Evolutionary conservation across 345 rosid species (phyloP), one percentile per base, ranked within the genome.

Genomic region (Geranium rotundifolium): DNA sequence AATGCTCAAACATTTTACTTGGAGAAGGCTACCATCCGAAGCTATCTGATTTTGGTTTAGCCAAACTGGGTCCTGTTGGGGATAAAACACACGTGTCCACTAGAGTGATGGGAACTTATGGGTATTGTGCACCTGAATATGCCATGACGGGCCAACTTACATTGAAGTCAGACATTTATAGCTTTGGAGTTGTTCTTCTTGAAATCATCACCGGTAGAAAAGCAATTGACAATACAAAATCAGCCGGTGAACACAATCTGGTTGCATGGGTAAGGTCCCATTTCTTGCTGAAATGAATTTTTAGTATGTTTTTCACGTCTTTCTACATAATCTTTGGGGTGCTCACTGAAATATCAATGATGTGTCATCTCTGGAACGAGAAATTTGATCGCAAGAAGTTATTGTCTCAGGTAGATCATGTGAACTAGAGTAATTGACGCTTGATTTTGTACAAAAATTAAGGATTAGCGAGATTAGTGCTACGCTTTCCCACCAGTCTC

Each of bases 61-160:
- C 91, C 17, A 86, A 86, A 75, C 50, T 86, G 71, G 91, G 91
- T 55, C 91, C 91, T 30, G 88, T 83, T 64, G 91, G 91, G 37
- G 91, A 85, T 63, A 77, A 85, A 57, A 83, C 91, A 10, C 88
- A 85, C 68, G 86, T 85, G 50, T 82, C 91, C 15, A 85, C 90
- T 0, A 79, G 90, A 73, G 90, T 85, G 66, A 85, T 85, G 90
- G 90, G 90, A 65, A 85, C 90, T 0, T 82, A 80, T 58, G 90
- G 90, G 59, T 85, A 85, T 57, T 85, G 90, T 64, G 90, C 90
- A 14, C 90, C 90, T n/a, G 90, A 85, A 66, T 85, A 85, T 75
- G 90, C 90, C 65, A 82, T 85, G 90, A 85, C 90, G 0, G 91
- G 91, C 23, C 91, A 85, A 76, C 91, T 85, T 34, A 83, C 91